phyloP scores from a whole-genome alignment of 371 early-diverging fungal genomes.

The Mucor velutinosus region DNA sequence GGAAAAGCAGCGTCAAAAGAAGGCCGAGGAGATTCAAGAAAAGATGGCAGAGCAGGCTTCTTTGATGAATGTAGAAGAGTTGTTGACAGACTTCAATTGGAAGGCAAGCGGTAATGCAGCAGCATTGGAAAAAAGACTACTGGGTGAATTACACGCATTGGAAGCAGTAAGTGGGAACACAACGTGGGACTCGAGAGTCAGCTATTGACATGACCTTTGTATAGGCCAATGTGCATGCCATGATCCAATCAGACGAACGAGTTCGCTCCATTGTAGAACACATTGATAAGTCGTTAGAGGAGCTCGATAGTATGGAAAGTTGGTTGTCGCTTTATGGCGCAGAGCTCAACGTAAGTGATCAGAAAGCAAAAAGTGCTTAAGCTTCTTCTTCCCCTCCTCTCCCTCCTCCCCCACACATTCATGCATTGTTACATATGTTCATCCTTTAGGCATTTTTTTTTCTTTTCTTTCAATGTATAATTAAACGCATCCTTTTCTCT shows the following conservation, averaged over 20 bases:
- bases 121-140: slow-evolving; percentile 64
- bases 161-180: slow-evolving; percentile 62
- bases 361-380: neutral
- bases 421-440: neutral
- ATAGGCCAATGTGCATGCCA: slow-evolving; percentile 91
- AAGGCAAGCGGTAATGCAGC: slow-evolving; percentile 76
- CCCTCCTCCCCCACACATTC: neutral
- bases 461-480: neutral
- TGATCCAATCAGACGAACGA: slow-evolving; percentile 88
- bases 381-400: neutral
- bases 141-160: slow-evolving; percentile 70
- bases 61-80: slow-evolving; percentile 63
- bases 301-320: slow-evolving; percentile 81
- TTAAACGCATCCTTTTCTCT: neutral
- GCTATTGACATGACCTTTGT: neutral
- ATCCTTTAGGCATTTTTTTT: neutral
- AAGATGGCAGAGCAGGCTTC: slow-evolving; percentile 55
- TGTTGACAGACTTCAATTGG: slow-evolving; percentile 76
- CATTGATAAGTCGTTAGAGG: slow-evolving; percentile 78
- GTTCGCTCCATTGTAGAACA: slow-evolving; percentile 80
- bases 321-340: slow-evolving; percentile 85
- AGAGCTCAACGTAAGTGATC: slow-evolving; percentile 76
- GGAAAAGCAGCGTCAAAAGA: slow-evolving; percentile 34
- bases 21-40: slow-evolving; percentile 44
- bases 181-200: neutral